Percentiles rank a stretch among this genome's conserved stretches.
Conservation (phyloP, 495 filamentous ascomycete genomes). For the Viridothelium virens region DNA sequence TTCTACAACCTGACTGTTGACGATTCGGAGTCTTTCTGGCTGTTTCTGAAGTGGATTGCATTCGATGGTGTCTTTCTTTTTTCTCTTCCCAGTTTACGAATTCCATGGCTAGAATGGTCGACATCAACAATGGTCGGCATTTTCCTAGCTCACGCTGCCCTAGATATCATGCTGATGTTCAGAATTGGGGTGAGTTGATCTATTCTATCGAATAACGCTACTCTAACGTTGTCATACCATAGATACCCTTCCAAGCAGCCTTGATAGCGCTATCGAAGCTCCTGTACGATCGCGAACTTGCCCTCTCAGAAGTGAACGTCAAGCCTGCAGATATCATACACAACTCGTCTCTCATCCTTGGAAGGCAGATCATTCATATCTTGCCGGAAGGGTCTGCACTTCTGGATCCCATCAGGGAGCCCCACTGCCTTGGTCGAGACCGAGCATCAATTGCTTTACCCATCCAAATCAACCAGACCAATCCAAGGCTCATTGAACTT, state of each 20-base stretch:
- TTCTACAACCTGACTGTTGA: conserved; percentile 65
- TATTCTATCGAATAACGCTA: conserved; percentile 30
- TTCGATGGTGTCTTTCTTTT: conserved; percentile 81
- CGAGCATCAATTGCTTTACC: conserved; percentile 59
- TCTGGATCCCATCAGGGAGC: conserved; percentile 66
- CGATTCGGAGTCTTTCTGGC: conserved; percentile 69
- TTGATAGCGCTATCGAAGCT: conserved; percentile 60
- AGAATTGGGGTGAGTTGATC: conserved; percentile 44
- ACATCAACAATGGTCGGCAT: conserved; percentile 57
- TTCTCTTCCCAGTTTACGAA: conserved; percentile 70
- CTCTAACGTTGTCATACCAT: conserved; percentile 23
- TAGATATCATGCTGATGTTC: conserved; percentile 86
- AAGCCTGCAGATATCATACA: conserved; percentile 78
- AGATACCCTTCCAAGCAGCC: conserved; percentile 62
- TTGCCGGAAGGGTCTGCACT: conserved; percentile 90
- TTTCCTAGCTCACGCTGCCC: conserved; percentile 58
- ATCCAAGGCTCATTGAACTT: conserved; percentile 77
- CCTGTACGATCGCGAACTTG: conserved; percentile 81
- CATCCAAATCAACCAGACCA: conserved; percentile 85
- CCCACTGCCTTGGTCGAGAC: conserved; percentile 68
- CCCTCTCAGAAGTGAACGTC: conserved; percentile 80
- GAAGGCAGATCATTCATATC: conserved; percentile 93
- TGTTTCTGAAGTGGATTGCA: conserved; percentile 86
- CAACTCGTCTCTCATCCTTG: conserved; percentile 85
- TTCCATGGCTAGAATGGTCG: conserved; percentile 93